Evolutionary conservation across 2,329 filamentous ascomycete genomes (phyloP).

Genomic region (Aspergillus tanneri): DNA sequence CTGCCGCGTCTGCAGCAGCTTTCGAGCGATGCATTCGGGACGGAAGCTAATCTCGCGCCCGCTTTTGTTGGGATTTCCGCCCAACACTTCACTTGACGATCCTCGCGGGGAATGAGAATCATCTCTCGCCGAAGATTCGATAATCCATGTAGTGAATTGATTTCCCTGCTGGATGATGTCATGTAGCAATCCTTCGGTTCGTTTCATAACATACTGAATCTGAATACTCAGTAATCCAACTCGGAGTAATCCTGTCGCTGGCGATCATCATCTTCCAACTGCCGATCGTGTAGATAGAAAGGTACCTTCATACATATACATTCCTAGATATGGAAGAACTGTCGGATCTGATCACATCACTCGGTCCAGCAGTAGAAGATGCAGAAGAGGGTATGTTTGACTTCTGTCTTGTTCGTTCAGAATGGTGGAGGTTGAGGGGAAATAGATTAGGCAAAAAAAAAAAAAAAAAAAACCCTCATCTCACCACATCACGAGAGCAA

Average conservation of each 20-base stretch:
- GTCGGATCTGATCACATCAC: slow-evolving; percentile 37
- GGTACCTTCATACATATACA: neutral
- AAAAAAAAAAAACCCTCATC: slow-evolving; percentile 2
- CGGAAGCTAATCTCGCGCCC: slow-evolving; percentile 20
- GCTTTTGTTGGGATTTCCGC: slow-evolving; percentile 30
- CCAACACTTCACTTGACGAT: slow-evolving; percentile 20
- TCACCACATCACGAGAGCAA: neutral
- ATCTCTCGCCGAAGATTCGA: too few relatives aligned
- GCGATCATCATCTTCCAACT: neutral
- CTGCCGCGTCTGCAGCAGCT: neutral
- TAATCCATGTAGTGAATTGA: too few relatives aligned
- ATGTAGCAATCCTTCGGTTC: neutral
- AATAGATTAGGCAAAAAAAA: slow-evolving; percentile 2
- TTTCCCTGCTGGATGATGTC: neutral
- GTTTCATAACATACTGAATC: too few relatives aligned
- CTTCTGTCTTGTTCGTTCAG: neutral
- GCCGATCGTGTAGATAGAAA: neutral
- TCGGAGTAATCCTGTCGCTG: too few relatives aligned
- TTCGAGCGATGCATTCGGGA: too few relatives aligned
- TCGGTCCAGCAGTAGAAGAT: slow-evolving; percentile 56
- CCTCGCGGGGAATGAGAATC: neutral
- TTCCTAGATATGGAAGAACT: slow-evolving; percentile 19
- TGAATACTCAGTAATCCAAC: too few relatives aligned
- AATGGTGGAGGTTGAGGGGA: too few relatives aligned
- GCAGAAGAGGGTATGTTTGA: slow-evolving; percentile 58